Percentiles rank a stretch among this genome's conserved stretches.
Evolutionary conservation across 2,329 filamentous ascomycete species (phyloP).

Genomic region (Talaromyces rugulosus): DNA sequence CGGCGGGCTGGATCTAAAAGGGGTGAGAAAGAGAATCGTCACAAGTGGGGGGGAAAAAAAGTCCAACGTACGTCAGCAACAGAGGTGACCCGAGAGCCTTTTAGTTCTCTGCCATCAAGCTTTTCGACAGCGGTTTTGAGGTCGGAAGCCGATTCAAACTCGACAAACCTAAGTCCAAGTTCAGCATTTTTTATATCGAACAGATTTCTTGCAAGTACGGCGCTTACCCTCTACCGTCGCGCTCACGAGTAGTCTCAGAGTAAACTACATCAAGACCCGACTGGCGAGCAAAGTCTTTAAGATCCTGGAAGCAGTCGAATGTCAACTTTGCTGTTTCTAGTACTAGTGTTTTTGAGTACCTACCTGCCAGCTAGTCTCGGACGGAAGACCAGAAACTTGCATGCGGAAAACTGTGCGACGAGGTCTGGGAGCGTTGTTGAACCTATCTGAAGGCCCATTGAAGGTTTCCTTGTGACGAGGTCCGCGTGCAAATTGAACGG

Average conservation of each 20-base stretch:
- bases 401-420: constrained; percentile 94
- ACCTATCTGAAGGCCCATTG: constrained; percentile 60
- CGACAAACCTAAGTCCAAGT: constrained; percentile 69
- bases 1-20: constrained; percentile 60
- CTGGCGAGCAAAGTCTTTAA: constrained; percentile 98
- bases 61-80: constrained; percentile 70
- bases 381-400: constrained; percentile 87
- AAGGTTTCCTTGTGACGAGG: constrained; percentile 66
- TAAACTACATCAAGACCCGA: constrained; percentile 97
- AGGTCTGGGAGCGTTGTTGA: constrained; percentile 63
- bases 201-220: constrained; percentile 16
- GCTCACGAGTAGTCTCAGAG: constrained; percentile 89
- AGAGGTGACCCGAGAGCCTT: constrained; percentile 81
- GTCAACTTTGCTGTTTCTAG: constrained; percentile 26
- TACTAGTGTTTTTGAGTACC: constrained; percentile 48
- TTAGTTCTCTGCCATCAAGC: constrained; percentile 88
- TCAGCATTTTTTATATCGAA: constrained; percentile 20
- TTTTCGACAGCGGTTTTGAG: constrained; percentile 90
- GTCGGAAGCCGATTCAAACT: constrained; percentile 91
- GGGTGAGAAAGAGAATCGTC: constrained; percentile 20
- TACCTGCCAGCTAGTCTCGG: constrained; percentile 99
- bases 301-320: constrained; percentile 81
- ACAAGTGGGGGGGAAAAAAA: background rate
- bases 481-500: constrained; percentile 96
- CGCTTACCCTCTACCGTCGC: constrained; percentile 84